Percentiles rank a stretch among this genome's conserved stretches.
phyloP scores from a whole-genome alignment of 345 rosid species.

The Noccaea bulbosa region DNA sequence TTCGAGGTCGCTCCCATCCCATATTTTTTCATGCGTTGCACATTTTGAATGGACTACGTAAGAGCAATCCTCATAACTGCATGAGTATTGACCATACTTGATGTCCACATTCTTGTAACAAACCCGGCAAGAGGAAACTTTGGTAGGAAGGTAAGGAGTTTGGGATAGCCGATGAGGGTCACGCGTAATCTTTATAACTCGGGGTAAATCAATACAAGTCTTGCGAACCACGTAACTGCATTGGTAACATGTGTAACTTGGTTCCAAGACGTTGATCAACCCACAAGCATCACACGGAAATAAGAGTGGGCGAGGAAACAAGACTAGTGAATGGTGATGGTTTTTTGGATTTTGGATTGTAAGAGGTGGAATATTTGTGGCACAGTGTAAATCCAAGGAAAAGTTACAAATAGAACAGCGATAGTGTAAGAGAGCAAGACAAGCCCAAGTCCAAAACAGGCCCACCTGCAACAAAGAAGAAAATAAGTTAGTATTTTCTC shows the following conservation, averaged over 20 bases:
- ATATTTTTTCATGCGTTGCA: background rate
- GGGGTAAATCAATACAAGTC: too few relatives aligned
- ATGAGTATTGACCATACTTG: background rate
- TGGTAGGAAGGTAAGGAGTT: background rate
- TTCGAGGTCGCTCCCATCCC: background rate
- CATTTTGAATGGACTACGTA: background rate
- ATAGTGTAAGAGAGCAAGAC: too few relatives aligned
- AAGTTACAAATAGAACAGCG: conserved; percentile 7
- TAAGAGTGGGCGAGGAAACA: background rate
- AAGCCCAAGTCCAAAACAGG: too few relatives aligned
- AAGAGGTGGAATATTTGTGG: background rate
- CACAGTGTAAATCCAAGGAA: background rate
- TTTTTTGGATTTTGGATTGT: conserved; percentile 7
- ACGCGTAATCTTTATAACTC: conserved; percentile 8
- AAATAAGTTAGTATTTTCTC: too few relatives aligned
- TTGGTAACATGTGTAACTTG: conserved; percentile 1
- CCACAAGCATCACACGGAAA: background rate
- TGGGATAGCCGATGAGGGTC: conserved; percentile 7
- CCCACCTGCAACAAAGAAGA: too few relatives aligned
- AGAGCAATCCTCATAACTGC: background rate
- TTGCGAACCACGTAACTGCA: conserved; percentile 8
- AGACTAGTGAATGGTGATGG: conserved; percentile 2
- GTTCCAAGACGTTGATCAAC: background rate
- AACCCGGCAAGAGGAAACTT: background rate
- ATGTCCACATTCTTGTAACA: background rate